phyloP scores from a whole-genome alignment of 1,284 basidiomycete species.

The Papiliotrema flavescens region DNA sequence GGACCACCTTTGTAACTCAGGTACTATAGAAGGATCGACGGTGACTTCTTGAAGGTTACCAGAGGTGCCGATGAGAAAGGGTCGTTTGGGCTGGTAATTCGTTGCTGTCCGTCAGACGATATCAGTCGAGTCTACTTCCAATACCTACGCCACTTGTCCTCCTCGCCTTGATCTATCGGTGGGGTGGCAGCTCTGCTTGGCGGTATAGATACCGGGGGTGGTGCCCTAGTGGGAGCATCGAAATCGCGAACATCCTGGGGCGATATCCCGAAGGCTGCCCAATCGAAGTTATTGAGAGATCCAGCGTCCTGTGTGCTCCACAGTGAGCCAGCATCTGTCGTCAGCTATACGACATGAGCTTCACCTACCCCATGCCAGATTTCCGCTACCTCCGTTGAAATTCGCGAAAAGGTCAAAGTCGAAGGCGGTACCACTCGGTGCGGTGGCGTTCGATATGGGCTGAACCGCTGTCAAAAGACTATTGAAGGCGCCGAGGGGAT shows the following conservation, averaged over 20 bases:
- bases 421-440: too few relatives aligned
- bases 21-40: not conserved
- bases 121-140: too few relatives aligned
- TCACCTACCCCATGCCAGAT: not conserved
- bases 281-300: not conserved
- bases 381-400: not conserved
- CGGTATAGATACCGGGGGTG: not conserved
- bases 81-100: not conserved
- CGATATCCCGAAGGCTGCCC: not conserved
- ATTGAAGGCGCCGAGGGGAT: too few relatives aligned
- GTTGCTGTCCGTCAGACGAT: not conserved
- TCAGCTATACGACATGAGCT: not conserved
- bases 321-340: not conserved
- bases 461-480: too few relatives aligned
- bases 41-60: not conserved
- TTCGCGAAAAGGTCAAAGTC: not conserved
- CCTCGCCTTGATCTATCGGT: not conserved
- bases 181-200: not conserved
- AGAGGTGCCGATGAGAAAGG: not conserved
- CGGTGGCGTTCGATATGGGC: too few relatives aligned
- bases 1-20: not conserved
- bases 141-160: slow-evolving; percentile 4
- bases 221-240: not conserved
- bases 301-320: not conserved
- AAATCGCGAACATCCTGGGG: not conserved